Evolutionary conservation across 208 protist genomes (phyloP), one percentile per base, ranked within the genome.

Genomic region (Crithidia mellificae): DNA sequence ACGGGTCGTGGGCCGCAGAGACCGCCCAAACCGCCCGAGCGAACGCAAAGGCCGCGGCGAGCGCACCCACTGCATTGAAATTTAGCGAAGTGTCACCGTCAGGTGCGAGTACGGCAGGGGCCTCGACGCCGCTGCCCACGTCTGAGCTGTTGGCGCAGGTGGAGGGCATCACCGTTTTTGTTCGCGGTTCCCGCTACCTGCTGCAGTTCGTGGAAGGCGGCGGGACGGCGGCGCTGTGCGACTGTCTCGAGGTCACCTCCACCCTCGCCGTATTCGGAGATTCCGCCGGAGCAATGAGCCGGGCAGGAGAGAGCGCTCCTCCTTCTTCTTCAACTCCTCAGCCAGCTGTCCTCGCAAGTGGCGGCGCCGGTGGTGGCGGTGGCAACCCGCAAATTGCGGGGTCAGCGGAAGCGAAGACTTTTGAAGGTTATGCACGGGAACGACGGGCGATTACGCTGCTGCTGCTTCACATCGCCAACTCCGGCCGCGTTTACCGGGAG

Each of bases 401-500:
- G n/a, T n/a, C n/a, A n/a, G n/a, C n/a, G n/a, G n/a, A n/a, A n/a
- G n/a, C n/a, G n/a, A n/a, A n/a, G n/a, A n/a, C n/a, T n/a, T n/a
- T n/a, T n/a, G n/a, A n/a, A n/a, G 29, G 34, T 30, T 43, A 74
- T 5, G 49, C 59, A 11, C 76, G 82, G 11, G 90, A 95, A 56
- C 81, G 85, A 7, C 44, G 65, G 11, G 77, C 78, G 30, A 81
- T 83, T 20, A 58, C 85, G 38, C 66, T 85, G 43, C 74, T 96
- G 55, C 77, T 96, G 22, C 56, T 94, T 46, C 87, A 87, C 72
- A 80, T 94, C 30, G 81, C 80, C 29, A 94, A 96, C 69, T 80
- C 84, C 6, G 91, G 91, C 27, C 81, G 91, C 6, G 88, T 95
- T 20, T 96, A 94, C 61, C 80, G 91, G 6, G 91, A 96, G 74